Conservation (phyloP, 2,329 filamentous ascomycete genomes). For the Biscogniauxia mediterranea region DNA sequence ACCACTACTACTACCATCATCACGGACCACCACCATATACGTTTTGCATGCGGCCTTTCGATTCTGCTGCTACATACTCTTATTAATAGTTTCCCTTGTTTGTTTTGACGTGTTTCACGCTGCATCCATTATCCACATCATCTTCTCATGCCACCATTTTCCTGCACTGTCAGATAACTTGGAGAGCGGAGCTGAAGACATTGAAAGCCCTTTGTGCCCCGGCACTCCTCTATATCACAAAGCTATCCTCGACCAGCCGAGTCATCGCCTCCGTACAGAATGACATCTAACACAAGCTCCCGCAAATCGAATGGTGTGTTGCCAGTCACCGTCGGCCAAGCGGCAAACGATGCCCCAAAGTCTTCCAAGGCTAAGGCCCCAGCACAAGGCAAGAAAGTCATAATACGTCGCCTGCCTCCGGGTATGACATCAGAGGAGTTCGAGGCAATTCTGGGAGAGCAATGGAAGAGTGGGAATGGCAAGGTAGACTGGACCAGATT, state of each 20-base stretch:
- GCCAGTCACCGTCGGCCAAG: slow-evolving; percentile 46
- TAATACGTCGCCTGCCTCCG: slow-evolving; percentile 81
- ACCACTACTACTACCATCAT: no score
- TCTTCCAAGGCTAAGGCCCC: slow-evolving; percentile 49
- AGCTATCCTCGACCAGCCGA: background rate
- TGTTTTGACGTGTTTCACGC: background rate
- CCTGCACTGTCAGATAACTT: background rate
- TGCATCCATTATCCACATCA: no score
- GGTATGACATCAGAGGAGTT: slow-evolving; percentile 82
- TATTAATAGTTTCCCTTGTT: no score
- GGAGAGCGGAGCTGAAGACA: background rate
- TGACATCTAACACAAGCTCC: slow-evolving; percentile 14
- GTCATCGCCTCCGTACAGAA: background rate
- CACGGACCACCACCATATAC: no score
- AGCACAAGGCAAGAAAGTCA: slow-evolving; percentile 73
- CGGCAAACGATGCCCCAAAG: slow-evolving; percentile 39
- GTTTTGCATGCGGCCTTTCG: no score
- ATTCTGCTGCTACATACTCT: no score
- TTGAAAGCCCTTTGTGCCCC: background rate
- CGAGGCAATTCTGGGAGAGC: slow-evolving; percentile 65
- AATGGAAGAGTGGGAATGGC: slow-evolving; percentile 78
- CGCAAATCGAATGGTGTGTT: slow-evolving; percentile 53
- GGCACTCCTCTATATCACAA: background rate
- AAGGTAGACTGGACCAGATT: slow-evolving; percentile 83
- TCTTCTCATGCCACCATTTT: background rate